phyloP scores from a whole-genome alignment of 495 filamentous ascomycete species.

The Aspergillus leporis region DNA sequence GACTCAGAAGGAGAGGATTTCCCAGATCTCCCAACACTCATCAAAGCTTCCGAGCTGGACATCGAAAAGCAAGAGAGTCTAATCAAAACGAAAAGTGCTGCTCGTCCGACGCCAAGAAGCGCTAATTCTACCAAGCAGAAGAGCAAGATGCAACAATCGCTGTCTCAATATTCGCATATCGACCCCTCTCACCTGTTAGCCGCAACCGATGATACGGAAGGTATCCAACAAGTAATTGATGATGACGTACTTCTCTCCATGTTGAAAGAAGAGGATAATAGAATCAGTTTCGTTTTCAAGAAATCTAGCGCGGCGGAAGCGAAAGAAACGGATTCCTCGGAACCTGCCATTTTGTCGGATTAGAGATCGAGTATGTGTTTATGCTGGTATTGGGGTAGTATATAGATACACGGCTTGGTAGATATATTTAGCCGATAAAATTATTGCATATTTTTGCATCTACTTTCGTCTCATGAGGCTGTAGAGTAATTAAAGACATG shows the following conservation, averaged over 20 bases:
- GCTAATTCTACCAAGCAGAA: slow-evolving; percentile 28
- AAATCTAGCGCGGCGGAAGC: slow-evolving; percentile 48
- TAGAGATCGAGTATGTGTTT: not conserved
- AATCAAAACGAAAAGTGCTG: slow-evolving; percentile 24
- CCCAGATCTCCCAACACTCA: slow-evolving; percentile 40
- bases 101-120: not conserved
- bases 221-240: slow-evolving; percentile 46
- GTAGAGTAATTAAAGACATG: not conserved
- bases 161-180: slow-evolving; percentile 70
- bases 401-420: not conserved
- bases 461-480: not conserved
- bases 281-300: slow-evolving; percentile 67
- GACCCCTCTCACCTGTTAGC: slow-evolving; percentile 49
- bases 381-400: not conserved
- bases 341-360: not conserved
- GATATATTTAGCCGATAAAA: not conserved
- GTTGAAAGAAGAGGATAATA: slow-evolving; percentile 59
- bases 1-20: slow-evolving; percentile 41
- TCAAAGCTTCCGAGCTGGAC: slow-evolving; percentile 61
- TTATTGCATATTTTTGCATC: not conserved
- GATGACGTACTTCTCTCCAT: slow-evolving; percentile 64
- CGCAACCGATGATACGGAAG: slow-evolving; percentile 16
- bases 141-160: slow-evolving; percentile 53
- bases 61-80: slow-evolving; percentile 60
- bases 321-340: slow-evolving; percentile 9